Base-by-base conservation (phyloP, 495 filamentous ascomycete genomes). In the Tetracladium setigerum region DNA sequence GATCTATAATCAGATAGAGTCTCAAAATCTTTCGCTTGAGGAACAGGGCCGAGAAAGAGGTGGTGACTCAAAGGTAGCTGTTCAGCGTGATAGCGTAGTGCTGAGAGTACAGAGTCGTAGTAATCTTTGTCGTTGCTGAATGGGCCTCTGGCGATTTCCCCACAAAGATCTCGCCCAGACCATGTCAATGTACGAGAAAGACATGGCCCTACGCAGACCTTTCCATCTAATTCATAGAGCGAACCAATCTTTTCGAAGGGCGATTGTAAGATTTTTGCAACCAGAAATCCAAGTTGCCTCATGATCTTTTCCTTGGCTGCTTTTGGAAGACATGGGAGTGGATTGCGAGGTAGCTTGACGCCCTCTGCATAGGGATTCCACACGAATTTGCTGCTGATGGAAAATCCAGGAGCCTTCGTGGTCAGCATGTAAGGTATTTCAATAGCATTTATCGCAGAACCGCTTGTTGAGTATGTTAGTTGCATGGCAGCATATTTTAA, bases 371-470 rank as follows among this genome's bases (percentile, higher is more conserved):
- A 17, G 34, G 19, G 13, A 14, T 38, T n/a, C 46, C 46, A 56
- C 38, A 30, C 30, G 38, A 50, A 54, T n/a, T n/a, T n/a, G 8
- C 49, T 18, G 7, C 45, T 43, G 16, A 59, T 41, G 5, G 52
- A 17, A 11, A 46, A 38, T 5, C 52, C 55, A 2, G 43, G 17
- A 41, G 51, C 55, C 30, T 52, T 54, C 41, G 46, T 54, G 37
- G 47, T 51, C 14, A 58, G 52, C 22, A 58, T 58, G 34, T 45
- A 58, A 30, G 51, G 55, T 1, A 55, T 22, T 34, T 47, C 55
- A 22, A 51, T 52, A 0, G 46, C 44, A 33, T 59, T 59, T 22
- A 11, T 24, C 12, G 8, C 5, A 31, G 47, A 37, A 30, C n/a
- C 15, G 47, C 47, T 50, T 44, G 27, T 12, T 19, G 5, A 38